Evolutionary conservation across 257 asterid genomes (phyloP).

Genomic region (Nyctanthes arbortristis): DNA sequence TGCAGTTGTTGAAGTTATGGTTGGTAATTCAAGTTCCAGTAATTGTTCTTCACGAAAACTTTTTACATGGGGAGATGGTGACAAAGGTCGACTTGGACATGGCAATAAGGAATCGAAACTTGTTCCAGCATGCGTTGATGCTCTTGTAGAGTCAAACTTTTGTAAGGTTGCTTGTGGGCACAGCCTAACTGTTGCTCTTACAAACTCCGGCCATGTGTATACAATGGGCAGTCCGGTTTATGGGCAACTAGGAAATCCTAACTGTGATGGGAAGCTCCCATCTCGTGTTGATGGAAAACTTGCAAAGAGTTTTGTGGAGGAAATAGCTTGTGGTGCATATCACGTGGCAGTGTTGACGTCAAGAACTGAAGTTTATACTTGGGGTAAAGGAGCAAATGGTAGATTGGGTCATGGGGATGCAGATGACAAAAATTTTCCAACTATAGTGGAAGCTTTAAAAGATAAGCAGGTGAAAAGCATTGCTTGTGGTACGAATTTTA

Average conservation of each 20-base stretch:
- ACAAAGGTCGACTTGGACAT: conserved; percentile 84
- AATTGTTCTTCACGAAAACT: conserved; percentile 87
- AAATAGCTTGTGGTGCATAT: conserved; percentile 92
- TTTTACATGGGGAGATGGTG: conserved; percentile 97
- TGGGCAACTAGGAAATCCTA: conserved; percentile 89
- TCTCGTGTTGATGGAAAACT: conserved; percentile 83
- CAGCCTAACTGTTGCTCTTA: conserved; percentile 86
- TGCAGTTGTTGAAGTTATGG: conserved; percentile 94
- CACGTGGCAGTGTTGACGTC: conserved; percentile 91
- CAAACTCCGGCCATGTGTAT: conserved; percentile 87
- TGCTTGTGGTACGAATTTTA: conserved; percentile 87
- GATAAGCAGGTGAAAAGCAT: conserved; percentile 92
- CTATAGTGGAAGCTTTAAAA: conserved; percentile 80
- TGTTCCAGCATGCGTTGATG: conserved; percentile 93
- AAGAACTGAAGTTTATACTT: conserved; percentile 86
- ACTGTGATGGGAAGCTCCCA: conserved; percentile 82
- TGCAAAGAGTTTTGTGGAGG: conserved; percentile 72
- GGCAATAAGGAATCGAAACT: conserved; percentile 85
- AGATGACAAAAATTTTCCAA: conserved; percentile 73
- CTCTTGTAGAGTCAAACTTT: conserved; percentile 85
- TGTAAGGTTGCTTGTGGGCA: conserved; percentile 95
- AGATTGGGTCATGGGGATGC: conserved; percentile 92
- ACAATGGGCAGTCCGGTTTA: conserved; percentile 92
- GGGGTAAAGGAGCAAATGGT: conserved; percentile 97
- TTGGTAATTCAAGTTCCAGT: conserved; percentile 83